Evolutionary conservation across 345 rosid genomes (phyloP), one percentile per base, ranked within the genome.

Genomic region (Cochlearia excelsa): DNA sequence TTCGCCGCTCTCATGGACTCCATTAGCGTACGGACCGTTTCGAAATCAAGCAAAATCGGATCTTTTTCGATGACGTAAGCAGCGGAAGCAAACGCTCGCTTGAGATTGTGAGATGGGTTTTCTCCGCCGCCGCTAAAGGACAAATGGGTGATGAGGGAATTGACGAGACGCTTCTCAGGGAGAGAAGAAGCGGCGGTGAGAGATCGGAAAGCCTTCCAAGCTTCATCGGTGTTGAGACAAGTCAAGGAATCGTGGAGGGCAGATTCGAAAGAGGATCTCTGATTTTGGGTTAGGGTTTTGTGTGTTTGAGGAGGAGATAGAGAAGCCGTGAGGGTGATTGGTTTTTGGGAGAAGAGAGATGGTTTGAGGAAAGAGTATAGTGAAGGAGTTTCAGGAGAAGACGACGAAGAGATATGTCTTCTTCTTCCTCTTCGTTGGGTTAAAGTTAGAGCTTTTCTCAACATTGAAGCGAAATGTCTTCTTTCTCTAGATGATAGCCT

Each of bases 41-140:
- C 76, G 57, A 76, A 83, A 0, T 82, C 87, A 1, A 91, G 53
- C 55, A 78, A 54, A 42, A 51, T 47, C 1, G 95, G 90, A 61
- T 75, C 66, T 69, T 83, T 86, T 76, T 82, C 88, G 38, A 86
- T 68, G 8, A 80, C 68, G 51, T 79, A 91, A 49, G 90, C 82
- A 27, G 78, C 77, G 70, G 92, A 86, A 29, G 82, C 95, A 74
- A 88, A 91, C 4, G 98, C 98, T 63, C 98, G 84, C 72, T 88
- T 88, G 76, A 88, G 86, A 51, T 78, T 80, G 70, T 76, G 59
- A 5, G 40, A 37, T 6, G 2, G 5, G 40, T 37, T 37, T 37
- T 37, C 40, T 6, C 42, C 31, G 30, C 34, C 30, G 3, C 1
- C 30, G 68, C 34, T 27, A 46, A 37, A 42, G 45, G 91, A 77